Evolutionary conservation across 306 rosid species (phyloP).

Genomic region (Vigna radiata): DNA sequence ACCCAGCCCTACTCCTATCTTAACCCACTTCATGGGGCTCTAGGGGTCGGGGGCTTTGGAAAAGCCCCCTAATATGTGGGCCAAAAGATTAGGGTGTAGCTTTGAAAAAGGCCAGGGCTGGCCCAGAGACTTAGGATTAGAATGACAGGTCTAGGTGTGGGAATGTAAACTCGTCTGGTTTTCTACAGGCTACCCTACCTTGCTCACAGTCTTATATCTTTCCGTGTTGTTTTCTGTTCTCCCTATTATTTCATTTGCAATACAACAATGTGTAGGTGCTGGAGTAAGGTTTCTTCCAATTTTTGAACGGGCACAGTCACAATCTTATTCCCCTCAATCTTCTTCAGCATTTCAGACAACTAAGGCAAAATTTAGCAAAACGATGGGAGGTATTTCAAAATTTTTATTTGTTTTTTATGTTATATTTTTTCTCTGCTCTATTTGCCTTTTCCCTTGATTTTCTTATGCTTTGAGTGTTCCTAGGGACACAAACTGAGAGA

Average conservation of each 20-base stretch:
- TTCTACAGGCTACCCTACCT: no score
- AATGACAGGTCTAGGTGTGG: no score
- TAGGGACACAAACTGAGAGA: constrained; percentile 72
- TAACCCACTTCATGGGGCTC: no score
- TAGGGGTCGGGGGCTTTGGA: no score
- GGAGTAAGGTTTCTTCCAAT: not conserved
- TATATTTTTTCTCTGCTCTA: not conserved
- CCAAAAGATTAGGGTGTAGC: no score
- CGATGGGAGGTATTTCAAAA: constrained; percentile 64
- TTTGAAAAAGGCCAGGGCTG: no score
- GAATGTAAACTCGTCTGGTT: no score
- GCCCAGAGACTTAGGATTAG: no score
- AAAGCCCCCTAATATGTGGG: no score
- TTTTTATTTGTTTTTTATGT: not conserved
- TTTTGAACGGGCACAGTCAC: not conserved
- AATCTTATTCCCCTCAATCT: constrained; percentile 12
- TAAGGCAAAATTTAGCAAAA: not conserved
- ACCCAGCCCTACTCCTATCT: no score
- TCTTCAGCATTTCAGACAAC: not conserved
- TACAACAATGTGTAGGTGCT: not conserved
- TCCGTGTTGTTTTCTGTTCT: not conserved
- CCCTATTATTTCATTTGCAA: not conserved
- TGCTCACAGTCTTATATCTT: not conserved
- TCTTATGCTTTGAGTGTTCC: not conserved
- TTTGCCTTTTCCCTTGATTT: not conserved